phyloP scores from a whole-genome alignment of 352 stramenopile species.

The Thalassiosira hispida region DNA sequence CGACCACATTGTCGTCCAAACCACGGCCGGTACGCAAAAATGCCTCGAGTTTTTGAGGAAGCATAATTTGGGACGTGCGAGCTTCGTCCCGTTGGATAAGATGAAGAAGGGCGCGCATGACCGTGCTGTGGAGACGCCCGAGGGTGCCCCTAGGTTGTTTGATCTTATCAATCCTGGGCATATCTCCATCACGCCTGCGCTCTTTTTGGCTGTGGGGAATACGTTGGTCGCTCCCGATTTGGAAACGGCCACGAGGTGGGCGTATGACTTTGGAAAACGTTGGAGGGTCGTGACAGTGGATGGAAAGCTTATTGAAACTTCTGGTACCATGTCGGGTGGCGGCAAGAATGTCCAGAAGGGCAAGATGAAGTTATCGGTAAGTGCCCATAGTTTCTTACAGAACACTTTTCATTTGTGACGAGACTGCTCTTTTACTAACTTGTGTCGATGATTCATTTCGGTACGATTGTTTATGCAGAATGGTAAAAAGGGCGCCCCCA shows the following conservation, averaged over 20 bases:
- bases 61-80: slow-evolving; percentile 94
- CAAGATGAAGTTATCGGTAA: slow-evolving; percentile 89
- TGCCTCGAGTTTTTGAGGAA: slow-evolving; percentile 95
- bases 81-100: slow-evolving; percentile 98
- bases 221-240: slow-evolving; percentile 97
- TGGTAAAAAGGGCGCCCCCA: slow-evolving; percentile 42
- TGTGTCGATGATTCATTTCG: slow-evolving; percentile 1
- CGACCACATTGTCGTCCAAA: slow-evolving; percentile 97
- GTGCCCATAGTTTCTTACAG: slow-evolving; percentile 25
- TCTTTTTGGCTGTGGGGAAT: slow-evolving; percentile 96
- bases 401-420: not conserved
- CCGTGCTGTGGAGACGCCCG: slow-evolving; percentile 78
- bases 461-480: slow-evolving; percentile 29
- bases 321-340: slow-evolving; percentile 98
- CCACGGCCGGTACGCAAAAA: slow-evolving; percentile 92
- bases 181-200: slow-evolving; percentile 90
- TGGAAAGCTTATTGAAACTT: slow-evolving; percentile 97
- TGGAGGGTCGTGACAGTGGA: slow-evolving; percentile 98
- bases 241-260: slow-evolving; percentile 91
- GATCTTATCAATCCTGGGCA: slow-evolving; percentile 89
- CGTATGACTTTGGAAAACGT: slow-evolving; percentile 86
- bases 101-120: slow-evolving; percentile 87
- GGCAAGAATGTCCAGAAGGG: slow-evolving; percentile 91
- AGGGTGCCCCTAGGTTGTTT: slow-evolving; percentile 83
- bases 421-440: not conserved